Evolutionary conservation across 208 protist genomes (phyloP).

Genomic region (Leishmania tarentolae): DNA sequence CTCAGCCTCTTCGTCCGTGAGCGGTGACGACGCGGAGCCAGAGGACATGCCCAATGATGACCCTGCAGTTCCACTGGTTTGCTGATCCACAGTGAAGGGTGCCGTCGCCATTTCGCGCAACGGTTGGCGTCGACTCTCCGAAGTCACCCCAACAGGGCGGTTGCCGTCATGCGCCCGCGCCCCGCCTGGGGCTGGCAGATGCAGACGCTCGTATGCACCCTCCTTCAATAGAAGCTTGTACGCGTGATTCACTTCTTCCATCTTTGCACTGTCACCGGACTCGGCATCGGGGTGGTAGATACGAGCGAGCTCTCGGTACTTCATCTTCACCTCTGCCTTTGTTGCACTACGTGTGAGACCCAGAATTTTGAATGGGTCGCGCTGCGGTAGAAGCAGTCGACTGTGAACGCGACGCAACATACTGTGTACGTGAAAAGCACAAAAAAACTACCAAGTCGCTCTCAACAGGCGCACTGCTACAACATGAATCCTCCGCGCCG

Average conservation of each 20-base stretch:
- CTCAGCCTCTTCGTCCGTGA: constrained; percentile 67
- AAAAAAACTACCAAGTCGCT: not conserved
- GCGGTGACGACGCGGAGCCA: constrained; percentile 7
- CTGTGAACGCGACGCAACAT: constrained; percentile 14
- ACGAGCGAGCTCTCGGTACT: constrained; percentile 84
- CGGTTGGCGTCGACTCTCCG: constrained; percentile 25
- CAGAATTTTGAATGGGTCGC: constrained; percentile 75
- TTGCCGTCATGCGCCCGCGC: not conserved
- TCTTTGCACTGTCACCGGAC: constrained; percentile 62
- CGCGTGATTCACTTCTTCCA: constrained; percentile 88
- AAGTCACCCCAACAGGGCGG: constrained; percentile 17
- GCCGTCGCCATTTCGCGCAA: constrained; percentile 11
- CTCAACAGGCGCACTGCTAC: not conserved
- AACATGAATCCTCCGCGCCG: not conserved
- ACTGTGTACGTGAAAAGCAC: not conserved
- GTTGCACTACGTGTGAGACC: constrained; percentile 66
- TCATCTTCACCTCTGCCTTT: constrained; percentile 82
- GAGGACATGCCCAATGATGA: not conserved
- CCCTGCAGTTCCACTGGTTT: not conserved
- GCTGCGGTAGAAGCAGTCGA: constrained; percentile 16
- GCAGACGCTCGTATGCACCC: constrained; percentile 75
- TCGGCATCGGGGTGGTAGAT: constrained; percentile 80
- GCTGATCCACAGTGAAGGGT: constrained; percentile 47
- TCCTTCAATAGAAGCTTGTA: constrained; percentile 88
- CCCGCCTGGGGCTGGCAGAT: constrained; percentile 26